Evolutionary conservation across 129 eudicot genomes (phyloP).

Genomic region (Logfia minima): DNA sequence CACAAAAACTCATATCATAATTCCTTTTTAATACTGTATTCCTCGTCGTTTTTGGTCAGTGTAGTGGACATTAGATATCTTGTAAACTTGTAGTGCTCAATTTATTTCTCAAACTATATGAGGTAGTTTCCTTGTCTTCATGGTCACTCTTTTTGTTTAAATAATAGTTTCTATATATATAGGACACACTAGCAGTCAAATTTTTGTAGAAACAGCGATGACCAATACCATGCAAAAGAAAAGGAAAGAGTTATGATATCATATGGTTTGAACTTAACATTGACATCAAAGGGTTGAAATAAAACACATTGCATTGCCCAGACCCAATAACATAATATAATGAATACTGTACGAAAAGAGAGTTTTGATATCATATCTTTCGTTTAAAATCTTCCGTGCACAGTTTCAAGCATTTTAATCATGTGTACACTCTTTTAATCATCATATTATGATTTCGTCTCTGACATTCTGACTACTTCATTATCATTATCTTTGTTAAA

Average conservation of each 20-base stretch:
- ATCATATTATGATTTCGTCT: neutral
- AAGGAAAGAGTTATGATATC: neutral
- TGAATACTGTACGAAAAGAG: neutral
- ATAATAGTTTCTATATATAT: neutral
- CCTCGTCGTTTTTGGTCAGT: neutral
- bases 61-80: neutral
- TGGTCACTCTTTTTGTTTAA: neutral
- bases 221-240: neutral
- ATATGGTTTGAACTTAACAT: neutral
- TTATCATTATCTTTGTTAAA: constrained; percentile 16
- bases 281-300: neutral
- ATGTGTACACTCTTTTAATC: neutral
- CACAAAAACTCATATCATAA: neutral
- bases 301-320: neutral
- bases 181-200: neutral
- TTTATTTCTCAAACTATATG: neutral
- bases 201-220: neutral
- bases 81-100: neutral
- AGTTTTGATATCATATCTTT: neutral
- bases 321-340: neutral
- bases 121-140: neutral
- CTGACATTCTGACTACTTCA: constrained; percentile 11
- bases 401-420: neutral
- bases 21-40: neutral
- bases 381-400: neutral